Evolutionary conservation across 1,284 basidiomycete genomes (phyloP).

Genomic region (Fomitiporia mediterranea): DNA sequence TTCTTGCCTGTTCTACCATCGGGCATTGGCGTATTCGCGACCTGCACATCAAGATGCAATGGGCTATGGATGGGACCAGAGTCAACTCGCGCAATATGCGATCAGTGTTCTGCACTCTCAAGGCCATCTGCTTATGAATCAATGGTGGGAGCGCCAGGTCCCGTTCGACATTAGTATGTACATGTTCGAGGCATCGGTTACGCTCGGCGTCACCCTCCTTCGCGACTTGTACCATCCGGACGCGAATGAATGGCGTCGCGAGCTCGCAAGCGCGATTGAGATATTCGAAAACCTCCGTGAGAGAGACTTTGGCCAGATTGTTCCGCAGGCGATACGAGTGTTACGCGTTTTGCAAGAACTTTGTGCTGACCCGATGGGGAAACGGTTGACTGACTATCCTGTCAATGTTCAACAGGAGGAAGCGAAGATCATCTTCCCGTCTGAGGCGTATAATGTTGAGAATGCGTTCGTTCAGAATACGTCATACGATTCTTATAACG

Average conservation of each 20-base stretch:
- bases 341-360: constrained; percentile 6
- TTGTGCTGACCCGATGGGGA: neutral
- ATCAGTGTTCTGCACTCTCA: constrained; percentile 21
- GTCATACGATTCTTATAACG: too few relatives aligned
- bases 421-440: neutral
- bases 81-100: constrained; percentile 3
- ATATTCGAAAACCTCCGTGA: constrained; percentile 3
- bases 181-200: constrained; percentile 31
- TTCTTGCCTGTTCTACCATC: constrained; percentile 7
- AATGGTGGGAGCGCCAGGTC: constrained; percentile 23
- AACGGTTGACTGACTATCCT: too few relatives aligned
- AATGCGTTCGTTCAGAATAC: too few relatives aligned
- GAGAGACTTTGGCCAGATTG: constrained; percentile 14
- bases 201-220: constrained; percentile 19
- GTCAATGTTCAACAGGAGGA: neutral
- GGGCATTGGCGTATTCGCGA: constrained; percentile 2
- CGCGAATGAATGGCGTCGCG: constrained; percentile 10
- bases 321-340: constrained; percentile 9
- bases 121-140: constrained; percentile 18
- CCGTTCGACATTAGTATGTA: constrained; percentile 28
- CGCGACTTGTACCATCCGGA: neutral
- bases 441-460: neutral
- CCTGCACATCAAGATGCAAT: constrained; percentile 20
- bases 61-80: constrained; percentile 16
- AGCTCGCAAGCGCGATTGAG: constrained; percentile 3